Percentiles rank a stretch among this genome's conserved stretches.
phyloP scores from a whole-genome alignment of 148 eudicot species.

The Rhododendron ovatum region DNA sequence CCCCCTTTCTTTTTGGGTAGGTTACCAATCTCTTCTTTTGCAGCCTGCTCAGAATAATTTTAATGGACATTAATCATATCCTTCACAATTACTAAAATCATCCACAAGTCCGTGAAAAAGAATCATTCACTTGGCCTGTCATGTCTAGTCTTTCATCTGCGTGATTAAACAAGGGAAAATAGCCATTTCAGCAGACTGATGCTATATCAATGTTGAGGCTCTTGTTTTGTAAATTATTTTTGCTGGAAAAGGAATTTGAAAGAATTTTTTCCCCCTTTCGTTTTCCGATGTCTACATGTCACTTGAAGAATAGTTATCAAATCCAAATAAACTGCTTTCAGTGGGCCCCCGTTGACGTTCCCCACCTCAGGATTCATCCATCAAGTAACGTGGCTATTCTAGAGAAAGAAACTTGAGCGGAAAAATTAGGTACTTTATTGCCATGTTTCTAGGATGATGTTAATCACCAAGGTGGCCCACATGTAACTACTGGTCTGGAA shows the following conservation, averaged over 20 bases:
- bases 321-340: not conserved
- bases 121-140: not conserved
- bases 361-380: not conserved
- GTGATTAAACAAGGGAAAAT: not conserved
- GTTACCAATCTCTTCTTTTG: constrained; percentile 76
- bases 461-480: not conserved
- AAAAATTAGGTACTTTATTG: not conserved
- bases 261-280: not conserved
- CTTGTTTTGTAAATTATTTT: not conserved
- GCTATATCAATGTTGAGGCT: not conserved
- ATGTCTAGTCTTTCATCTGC: not conserved
- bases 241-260: not conserved
- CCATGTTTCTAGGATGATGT: not conserved
- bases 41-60: constrained; percentile 52
- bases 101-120: not conserved
- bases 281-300: not conserved
- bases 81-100: not conserved
- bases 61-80: not conserved
- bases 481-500: not conserved
- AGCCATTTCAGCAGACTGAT: not conserved
- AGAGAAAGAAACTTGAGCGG: not conserved
- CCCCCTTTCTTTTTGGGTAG: constrained; percentile 52
- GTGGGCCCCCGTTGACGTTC: not conserved
- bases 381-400: not conserved
- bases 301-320: not conserved